Evolutionary conservation across 176 grass and related monocot genomes (phyloP), one percentile per base, ranked within the genome.

Genomic region (Dactylis glomerata): DNA sequence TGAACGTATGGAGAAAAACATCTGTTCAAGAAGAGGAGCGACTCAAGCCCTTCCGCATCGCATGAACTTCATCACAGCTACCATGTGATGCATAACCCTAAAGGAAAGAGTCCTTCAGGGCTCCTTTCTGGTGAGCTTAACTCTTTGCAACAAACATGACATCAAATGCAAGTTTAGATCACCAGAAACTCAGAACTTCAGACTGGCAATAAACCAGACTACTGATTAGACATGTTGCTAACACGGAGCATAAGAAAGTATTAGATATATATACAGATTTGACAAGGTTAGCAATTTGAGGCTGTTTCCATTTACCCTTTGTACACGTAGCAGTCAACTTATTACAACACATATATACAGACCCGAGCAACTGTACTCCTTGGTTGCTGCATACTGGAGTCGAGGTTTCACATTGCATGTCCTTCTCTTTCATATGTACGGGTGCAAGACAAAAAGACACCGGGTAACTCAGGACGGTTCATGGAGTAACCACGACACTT

Each of bases 401-500:
- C 27, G 82, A 70, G 38, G 78, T 75, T 77, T 81, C 82, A 85
- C 36, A 57, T 40, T 83, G 75, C 67, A 68, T 59, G 22, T 56
- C 82, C 76, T 75, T 70, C 62, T 38, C 74, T 47, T 89, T 61
- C 75, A 87, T 87, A 89, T 81, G 56, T 87, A 81, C 75, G 56
- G 14, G 10, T 38, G 58, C 68, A 83, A 85, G 20, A 52, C 76
- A 87, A 83, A 87, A 38, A 37, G 70, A 82, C 23, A 83, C 69
- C 13, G 34, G 49, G 81, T 66, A 19, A 73, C 41, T 76, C 70
- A 22, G 63, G 23, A 46, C 50, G 50, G 6, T 52, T 90, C 75
- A 94, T 75, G 91, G 63, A 62, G 87, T 91, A 82, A 97, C 86
- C 71, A 86, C 83, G 50, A 93, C 87, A 71, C 87, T 80, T 93